Conservation (phyloP, 1,284 basidiomycete genomes). For the Boletus nobilissimus region DNA sequence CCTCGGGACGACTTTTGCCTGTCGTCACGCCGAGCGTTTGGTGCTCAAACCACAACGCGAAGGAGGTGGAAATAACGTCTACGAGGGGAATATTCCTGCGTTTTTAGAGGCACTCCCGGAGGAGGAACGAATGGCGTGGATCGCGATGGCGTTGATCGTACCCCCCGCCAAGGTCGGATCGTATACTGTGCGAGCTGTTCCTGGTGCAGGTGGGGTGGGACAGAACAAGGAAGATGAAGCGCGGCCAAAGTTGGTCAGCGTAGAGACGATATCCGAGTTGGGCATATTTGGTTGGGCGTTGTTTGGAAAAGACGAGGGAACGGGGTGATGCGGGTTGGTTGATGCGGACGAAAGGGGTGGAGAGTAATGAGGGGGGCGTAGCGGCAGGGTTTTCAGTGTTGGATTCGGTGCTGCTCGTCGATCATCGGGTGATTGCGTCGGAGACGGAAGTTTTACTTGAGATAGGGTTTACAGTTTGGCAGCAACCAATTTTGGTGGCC, state of each 20-base stretch:
- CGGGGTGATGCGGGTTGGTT: conserved; percentile 84
- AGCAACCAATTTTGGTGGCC: too few species aligned
- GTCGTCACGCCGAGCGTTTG: conserved; percentile 61
- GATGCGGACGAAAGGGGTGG: conserved; percentile 91
- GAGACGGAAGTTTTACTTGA: not conserved
- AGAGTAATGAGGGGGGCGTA: conserved; percentile 78
- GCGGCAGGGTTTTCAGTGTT: conserved; percentile 79
- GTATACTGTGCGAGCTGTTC: conserved; percentile 75
- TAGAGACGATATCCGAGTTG: conserved; percentile 89
- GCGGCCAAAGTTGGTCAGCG: conserved; percentile 51
- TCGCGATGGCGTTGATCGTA: conserved; percentile 91
- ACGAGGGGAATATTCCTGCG: conserved; percentile 82
- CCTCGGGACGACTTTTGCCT: conserved; percentile 56
- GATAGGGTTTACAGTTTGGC: not conserved
- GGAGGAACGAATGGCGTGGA: conserved; percentile 82
- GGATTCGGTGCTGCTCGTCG: conserved; percentile 81
- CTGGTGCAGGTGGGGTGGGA: conserved; percentile 38
- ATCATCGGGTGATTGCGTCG: conserved; percentile 28
- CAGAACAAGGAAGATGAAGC: conserved; percentile 20
- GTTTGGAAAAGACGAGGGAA: conserved; percentile 62
- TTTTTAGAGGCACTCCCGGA: conserved; percentile 74
- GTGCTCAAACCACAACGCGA: conserved; percentile 91
- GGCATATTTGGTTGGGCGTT: conserved; percentile 93
- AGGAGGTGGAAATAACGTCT: conserved; percentile 98
- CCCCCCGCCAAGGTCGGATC: conserved; percentile 77